phyloP scores from a whole-genome alignment of 345 rosid species.

The Dimocarpus longan region DNA sequence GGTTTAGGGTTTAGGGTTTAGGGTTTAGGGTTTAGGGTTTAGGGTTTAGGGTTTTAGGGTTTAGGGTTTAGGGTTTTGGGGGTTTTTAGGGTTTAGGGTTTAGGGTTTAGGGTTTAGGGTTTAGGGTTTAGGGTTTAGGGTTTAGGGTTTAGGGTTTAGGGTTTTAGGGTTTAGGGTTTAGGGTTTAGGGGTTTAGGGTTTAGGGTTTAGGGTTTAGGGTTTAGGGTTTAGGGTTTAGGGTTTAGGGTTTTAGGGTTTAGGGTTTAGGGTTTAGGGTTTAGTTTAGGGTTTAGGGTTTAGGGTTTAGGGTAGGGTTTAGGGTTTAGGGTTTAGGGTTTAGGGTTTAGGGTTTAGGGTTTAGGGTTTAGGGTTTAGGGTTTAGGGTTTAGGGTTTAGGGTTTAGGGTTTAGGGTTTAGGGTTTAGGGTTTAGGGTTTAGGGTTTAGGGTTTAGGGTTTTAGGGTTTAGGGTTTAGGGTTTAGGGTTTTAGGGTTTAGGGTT shows the following conservation, averaged over 20 bases:
- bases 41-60: no score
- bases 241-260: slow-evolving; percentile 10
- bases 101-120: slow-evolving; percentile 21
- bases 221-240: slow-evolving; percentile 20
- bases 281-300: no score
- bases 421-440: slow-evolving; percentile 23
- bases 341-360: not conserved
- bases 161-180: slow-evolving; percentile 23
- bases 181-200: slow-evolving; percentile 19
- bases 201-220: slow-evolving; percentile 26
- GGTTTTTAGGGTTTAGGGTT: slow-evolving; percentile 25
- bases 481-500: slow-evolving; percentile 16
- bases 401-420: slow-evolving; percentile 12
- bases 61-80: no score
- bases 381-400: slow-evolving; percentile 12
- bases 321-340: not conserved
- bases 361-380: slow-evolving; percentile 12
- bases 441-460: slow-evolving; percentile 14
- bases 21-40: no score
- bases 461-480: slow-evolving; percentile 15
- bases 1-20: no score
- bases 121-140: slow-evolving; percentile 24
- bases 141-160: slow-evolving; percentile 20
- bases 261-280: slow-evolving; percentile 10
- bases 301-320: not conserved